Percentiles rank a stretch among this genome's conserved stretches.
Evolutionary conservation across 805 yeast genomes (phyloP).

Genomic region (Pichia eremophila): DNA sequence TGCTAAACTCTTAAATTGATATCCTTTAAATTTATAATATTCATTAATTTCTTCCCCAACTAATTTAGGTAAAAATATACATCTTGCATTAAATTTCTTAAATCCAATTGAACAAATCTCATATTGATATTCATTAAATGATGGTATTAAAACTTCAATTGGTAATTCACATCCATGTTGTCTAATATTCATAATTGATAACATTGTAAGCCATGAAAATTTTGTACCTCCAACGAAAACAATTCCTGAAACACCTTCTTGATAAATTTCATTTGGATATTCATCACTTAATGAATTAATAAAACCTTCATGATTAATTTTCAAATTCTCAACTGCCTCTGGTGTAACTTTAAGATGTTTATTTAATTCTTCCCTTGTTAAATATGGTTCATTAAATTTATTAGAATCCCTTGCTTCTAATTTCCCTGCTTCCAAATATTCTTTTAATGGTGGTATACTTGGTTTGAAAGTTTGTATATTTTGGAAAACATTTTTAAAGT

Average conservation of each 20-base stretch:
- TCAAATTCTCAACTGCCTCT: conserved; percentile 36
- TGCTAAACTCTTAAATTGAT: conserved; percentile 19
- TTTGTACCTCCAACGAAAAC: conserved; percentile 74
- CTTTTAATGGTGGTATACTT: conserved; percentile 17
- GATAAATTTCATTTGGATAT: conserved; percentile 36
- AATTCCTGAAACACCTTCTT: conserved; percentile 39
- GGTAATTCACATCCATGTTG: conserved; percentile 60
- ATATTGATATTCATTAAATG: conserved; percentile 56
- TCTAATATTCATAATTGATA: conserved; percentile 54
- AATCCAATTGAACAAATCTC: conserved; percentile 54
- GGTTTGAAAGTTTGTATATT: conserved; percentile 33
- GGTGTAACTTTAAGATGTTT: conserved; percentile 38
- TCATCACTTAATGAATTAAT: conserved; percentile 38
- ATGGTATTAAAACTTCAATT: conserved; percentile 73
- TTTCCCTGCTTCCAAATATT: background rate
- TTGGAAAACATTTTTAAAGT: conserved; percentile 4
- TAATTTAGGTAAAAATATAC: conserved; percentile 51
- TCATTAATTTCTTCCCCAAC: conserved; percentile 51
- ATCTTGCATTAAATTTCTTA: conserved; percentile 52
- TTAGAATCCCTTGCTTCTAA: background rate
- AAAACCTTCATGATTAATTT: conserved; percentile 36
- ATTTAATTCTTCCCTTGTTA: conserved; percentile 25
- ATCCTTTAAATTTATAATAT: conserved; percentile 34
- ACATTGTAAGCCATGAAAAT: conserved; percentile 58
- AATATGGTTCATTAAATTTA: background rate